Base-by-base conservation (phyloP, 2,329 filamentous ascomycete species). In the Sphaerulina musiva region DNA sequence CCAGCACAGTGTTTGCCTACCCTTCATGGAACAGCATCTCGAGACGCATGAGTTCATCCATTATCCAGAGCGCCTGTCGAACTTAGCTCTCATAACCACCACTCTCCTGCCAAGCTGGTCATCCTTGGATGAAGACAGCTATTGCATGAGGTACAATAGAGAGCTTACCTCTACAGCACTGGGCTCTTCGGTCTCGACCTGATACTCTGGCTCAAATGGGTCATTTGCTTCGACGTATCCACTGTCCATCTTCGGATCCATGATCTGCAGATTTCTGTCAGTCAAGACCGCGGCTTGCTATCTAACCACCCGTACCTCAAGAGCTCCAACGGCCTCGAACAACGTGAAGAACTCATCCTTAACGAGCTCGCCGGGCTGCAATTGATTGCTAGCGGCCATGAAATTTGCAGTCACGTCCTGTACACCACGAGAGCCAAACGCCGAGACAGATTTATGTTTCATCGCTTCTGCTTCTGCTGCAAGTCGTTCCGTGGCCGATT, bases 241-340 rank as follows among this genome's bases (percentile, higher is more conserved):
- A 67, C 89, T 96, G 71, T 98, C 93, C 93, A 98, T 98, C 73
- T 97, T 98, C 1, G 88, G 85, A 67, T 98, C 93, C 89, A 96
- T 96, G 64, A 98, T 95, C 93, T 98, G 65, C 49, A 29, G 26
- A 29, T 29, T 29, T 29, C 26, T 7, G 26, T 29, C 26, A 29
- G 26, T 10, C n/a, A 45, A 12, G 7, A 34, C 34, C 41, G 34
- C 17, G 31, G 12, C 4, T n/a, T 38, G 10, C 34, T 2, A 38
- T 36, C 11, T 7, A 26, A 23, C 17, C 6, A 8, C 31, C 54
- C 59, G 34, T 69, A 78, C 76, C 80, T 93, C 88, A 20, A 93
- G 78, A 62, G 88, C 88, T 58, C 89, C 88, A 62, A 98, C 93
- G 46, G 91, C 86, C 73, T 97, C 93, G 63, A 95, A 96, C 4